Conservation (phyloP, 805 yeast genomes). For the Yamadazyma akitaensis region DNA sequence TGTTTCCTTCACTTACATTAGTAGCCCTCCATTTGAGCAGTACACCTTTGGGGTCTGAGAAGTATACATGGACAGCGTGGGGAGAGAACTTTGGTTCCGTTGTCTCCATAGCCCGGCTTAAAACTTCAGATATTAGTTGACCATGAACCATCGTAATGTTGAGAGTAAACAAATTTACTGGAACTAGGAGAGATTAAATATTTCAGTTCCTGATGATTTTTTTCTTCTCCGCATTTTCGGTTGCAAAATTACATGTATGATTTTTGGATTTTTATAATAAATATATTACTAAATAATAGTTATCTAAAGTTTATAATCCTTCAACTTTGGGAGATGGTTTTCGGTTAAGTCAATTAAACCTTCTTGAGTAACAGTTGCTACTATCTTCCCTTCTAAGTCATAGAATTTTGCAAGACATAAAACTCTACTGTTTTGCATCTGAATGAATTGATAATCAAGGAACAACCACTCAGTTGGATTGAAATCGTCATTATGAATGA, state of each 20-base stretch:
- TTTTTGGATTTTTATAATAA: neutral
- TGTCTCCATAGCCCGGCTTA: neutral
- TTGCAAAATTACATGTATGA: neutral
- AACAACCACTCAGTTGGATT: constrained; percentile 36
- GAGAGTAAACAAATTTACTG: neutral
- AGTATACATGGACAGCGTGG: constrained; percentile 34
- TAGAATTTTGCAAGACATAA: constrained; percentile 25
- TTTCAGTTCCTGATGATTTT: neutral
- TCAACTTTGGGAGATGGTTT: constrained; percentile 6
- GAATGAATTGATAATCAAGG: constrained; percentile 29
- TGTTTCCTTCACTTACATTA: constrained; percentile 32
- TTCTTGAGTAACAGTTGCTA: constrained; percentile 34
- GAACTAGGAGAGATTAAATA: neutral
- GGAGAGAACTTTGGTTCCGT: constrained; percentile 3
- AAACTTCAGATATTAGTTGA: neutral
- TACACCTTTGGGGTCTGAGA: constrained; percentile 15
- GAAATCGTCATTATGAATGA: constrained; percentile 33
- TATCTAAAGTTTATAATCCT: constrained; percentile 1
- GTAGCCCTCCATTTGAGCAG: constrained; percentile 19
- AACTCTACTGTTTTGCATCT: constrained; percentile 33
- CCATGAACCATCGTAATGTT: neutral
- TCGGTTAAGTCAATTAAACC: constrained; percentile 20
- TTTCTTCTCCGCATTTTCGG: constrained; percentile 6
- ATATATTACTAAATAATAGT: neutral
- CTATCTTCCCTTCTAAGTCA: constrained; percentile 25